Evolutionary conservation across 2,329 filamentous ascomycete species (phyloP).

Genomic region (Fusarium euwallaceae): DNA sequence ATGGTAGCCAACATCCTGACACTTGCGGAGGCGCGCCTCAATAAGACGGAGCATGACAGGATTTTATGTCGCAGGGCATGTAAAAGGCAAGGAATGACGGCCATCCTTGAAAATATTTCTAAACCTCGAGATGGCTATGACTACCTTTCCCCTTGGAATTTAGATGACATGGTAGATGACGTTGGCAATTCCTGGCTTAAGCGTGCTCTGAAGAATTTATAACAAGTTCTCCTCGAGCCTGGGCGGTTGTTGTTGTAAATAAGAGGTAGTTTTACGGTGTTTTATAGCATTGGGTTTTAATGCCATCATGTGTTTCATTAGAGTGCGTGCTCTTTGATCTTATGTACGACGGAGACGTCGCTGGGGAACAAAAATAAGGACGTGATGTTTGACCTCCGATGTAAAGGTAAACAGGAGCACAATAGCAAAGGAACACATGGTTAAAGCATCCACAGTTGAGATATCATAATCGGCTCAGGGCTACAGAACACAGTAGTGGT

Average conservation of each 20-base stretch:
- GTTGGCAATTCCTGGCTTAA: background rate
- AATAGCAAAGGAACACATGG: background rate
- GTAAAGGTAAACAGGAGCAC: background rate
- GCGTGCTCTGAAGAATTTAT: background rate
- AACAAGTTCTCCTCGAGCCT: background rate
- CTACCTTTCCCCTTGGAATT: background rate
- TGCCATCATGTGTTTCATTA: no score
- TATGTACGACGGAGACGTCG: no score
- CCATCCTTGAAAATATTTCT: background rate
- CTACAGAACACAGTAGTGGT: background rate
- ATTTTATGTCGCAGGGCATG: no score
- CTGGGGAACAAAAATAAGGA: no score
- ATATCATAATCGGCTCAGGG: background rate
- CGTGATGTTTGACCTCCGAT: background rate
- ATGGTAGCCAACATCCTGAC: slow-evolving; percentile 10
- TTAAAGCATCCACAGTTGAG: background rate
- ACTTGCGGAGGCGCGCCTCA: no score
- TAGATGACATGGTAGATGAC: no score
- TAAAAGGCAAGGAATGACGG: background rate
- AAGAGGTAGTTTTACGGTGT: background rate
- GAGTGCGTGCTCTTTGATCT: no score
- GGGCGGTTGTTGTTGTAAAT: background rate
- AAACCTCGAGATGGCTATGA: background rate
- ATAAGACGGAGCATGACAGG: no score
- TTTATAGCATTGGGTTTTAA: no score